Percentiles rank a stretch among this genome's conserved stretches.
Evolutionary conservation across 2,329 filamentous ascomycete genomes (phyloP).

Genomic region (Colletotrichum phormii): DNA sequence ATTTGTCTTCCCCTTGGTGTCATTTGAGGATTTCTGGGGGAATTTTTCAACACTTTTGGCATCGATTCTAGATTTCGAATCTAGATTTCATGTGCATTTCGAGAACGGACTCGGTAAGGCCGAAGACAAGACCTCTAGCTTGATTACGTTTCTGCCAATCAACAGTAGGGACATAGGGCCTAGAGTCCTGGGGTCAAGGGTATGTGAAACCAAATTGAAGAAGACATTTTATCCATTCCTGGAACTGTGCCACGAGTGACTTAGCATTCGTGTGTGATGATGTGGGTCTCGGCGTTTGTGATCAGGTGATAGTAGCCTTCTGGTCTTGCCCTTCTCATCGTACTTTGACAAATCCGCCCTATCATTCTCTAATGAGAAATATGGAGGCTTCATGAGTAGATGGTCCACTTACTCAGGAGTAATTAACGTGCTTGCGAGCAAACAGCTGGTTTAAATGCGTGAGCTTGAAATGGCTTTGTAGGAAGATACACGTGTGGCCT

Average conservation of each 20-base stretch:
- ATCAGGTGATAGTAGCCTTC: background rate
- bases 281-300: background rate
- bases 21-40: background rate
- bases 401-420: too few relatives aligned
- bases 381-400: too few relatives aligned
- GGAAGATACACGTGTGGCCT: too few relatives aligned
- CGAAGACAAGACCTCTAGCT: background rate
- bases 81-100: background rate
- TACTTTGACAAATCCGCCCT: background rate
- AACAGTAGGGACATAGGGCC: background rate
- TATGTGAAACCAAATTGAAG: slow-evolving; percentile 9
- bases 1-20: background rate
- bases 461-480: too few relatives aligned
- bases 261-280: background rate
- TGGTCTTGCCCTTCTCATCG: background rate
- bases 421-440: too few relatives aligned
- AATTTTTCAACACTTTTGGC: background rate
- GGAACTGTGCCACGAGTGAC: background rate
- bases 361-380: background rate
- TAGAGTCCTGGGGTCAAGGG: background rate
- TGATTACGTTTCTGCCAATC: background rate
- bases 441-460: too few relatives aligned
- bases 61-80: background rate
- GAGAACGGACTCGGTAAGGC: background rate
- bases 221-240: background rate